These are phyloP conservation scores for Verruconis gallopava DNA, from an alignment of 2,329 filamentous ascomycete genomes.

Conservation along the genomic window DNA sequence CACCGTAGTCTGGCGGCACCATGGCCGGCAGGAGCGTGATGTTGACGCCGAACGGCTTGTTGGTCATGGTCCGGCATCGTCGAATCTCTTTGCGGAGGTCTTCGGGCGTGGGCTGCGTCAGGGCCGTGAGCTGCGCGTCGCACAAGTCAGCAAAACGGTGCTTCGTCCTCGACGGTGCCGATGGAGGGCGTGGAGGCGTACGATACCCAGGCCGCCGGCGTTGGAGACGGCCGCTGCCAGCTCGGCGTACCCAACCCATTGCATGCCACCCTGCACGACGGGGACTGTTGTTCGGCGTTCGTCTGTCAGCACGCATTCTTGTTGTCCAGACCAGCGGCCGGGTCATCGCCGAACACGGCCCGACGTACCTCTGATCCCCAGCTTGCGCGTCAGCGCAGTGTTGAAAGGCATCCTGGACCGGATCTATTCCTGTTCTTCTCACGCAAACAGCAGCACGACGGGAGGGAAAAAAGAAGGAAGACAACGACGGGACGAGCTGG, in stretches of 20 bases:
- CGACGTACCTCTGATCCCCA: slow-evolving; percentile 40
- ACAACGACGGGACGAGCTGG: no score
- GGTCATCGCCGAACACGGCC: not conserved
- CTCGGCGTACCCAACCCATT: slow-evolving; percentile 73
- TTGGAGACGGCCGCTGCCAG: slow-evolving; percentile 55
- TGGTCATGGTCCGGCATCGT: slow-evolving; percentile 67
- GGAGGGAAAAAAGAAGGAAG: no score
- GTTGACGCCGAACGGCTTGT: slow-evolving; percentile 80
- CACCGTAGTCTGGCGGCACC: slow-evolving; percentile 80
- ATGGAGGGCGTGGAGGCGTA: slow-evolving; percentile 15
- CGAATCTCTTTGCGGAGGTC: slow-evolving; percentile 89
- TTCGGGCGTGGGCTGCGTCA: slow-evolving; percentile 86
- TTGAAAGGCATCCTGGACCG: slow-evolving; percentile 50
- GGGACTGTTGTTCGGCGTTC: slow-evolving; percentile 51
- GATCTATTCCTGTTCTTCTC: no score
- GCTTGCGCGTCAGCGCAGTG: slow-evolving; percentile 47
- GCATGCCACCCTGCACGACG: slow-evolving; percentile 77
- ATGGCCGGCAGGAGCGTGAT: slow-evolving; percentile 85
- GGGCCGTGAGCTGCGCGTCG: slow-evolving; percentile 62
- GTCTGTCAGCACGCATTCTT: slow-evolving; percentile 9
- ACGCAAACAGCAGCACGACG: no score
- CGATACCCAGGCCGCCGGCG: slow-evolving; percentile 64
- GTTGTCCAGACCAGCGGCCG: not conserved
- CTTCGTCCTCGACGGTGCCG: not conserved
- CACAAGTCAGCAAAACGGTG: slow-evolving; percentile 11